A percentile compares a stretch with the other conserved stretches of the same genome.
Evolutionary conservation across 805 yeast genomes (phyloP).

Genomic region (Wickerhamomyces bisporus): DNA sequence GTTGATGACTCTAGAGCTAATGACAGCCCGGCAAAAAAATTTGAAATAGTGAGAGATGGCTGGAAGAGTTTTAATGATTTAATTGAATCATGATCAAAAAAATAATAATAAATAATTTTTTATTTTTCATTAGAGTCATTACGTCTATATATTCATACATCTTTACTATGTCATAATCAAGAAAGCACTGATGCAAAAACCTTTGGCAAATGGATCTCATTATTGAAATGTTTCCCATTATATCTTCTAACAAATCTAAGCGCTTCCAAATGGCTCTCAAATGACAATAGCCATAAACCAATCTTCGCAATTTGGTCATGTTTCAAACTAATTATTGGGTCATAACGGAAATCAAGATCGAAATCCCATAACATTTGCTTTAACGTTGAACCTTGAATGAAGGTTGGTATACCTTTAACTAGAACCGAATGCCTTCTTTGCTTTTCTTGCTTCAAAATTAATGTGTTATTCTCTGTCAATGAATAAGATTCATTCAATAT

Average conservation of each 20-base stretch:
- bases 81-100: not conserved
- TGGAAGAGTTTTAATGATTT: constrained; percentile 51
- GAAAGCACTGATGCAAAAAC: constrained; percentile 24
- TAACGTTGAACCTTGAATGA: constrained; percentile 33
- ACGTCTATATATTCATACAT: not conserved
- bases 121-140: no score
- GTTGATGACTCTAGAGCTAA: constrained; percentile 23
- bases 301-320: constrained; percentile 10
- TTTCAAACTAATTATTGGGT: constrained; percentile 10
- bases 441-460: not conserved
- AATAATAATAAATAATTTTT: no score
- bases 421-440: constrained; percentile 28
- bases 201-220: constrained; percentile 23
- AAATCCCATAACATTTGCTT: constrained; percentile 43
- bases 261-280: constrained; percentile 42
- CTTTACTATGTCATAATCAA: not conserved
- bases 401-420: constrained; percentile 44
- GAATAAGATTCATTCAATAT: constrained; percentile 1
- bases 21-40: constrained; percentile 29
- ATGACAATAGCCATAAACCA: constrained; percentile 34
- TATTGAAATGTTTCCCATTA: constrained; percentile 40
- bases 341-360: constrained; percentile 29
- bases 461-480: not conserved
- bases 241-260: constrained; percentile 44
- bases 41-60: constrained; percentile 62